phyloP scores from a whole-genome alignment of 371 early-diverging fungal genomes.

The Mucor indicus region DNA sequence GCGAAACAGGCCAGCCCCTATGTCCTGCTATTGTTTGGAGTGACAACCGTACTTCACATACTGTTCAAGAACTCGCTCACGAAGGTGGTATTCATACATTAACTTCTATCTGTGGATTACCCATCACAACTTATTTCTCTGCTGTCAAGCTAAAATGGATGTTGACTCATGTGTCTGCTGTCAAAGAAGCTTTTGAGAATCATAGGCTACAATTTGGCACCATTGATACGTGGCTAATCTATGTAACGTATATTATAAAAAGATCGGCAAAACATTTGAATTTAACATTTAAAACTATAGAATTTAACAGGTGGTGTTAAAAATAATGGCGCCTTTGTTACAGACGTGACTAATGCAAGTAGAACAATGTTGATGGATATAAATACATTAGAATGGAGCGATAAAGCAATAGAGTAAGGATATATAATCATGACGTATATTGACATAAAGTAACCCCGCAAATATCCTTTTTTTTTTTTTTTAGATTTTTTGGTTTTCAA shows the following conservation, averaged over 20 bases:
- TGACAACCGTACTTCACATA: constrained; percentile 80
- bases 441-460: too few relatives aligned
- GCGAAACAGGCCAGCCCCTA: constrained; percentile 76
- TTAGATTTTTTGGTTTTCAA: constrained; percentile 37
- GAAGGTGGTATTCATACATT: constrained; percentile 38
- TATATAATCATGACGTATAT: background rate
- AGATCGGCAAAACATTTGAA: constrained; percentile 36
- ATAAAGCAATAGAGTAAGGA: constrained; percentile 61
- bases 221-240: constrained; percentile 84
- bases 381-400: constrained; percentile 79
- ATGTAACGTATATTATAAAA: constrained; percentile 18
- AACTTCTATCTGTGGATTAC: constrained; percentile 75
- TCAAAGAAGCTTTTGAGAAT: constrained; percentile 47
- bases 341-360: constrained; percentile 95
- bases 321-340: constrained; percentile 65
- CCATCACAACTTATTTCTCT: constrained; percentile 93
- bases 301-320: constrained; percentile 71
- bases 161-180: constrained; percentile 75
- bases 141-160: constrained; percentile 93
- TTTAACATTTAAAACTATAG: constrained; percentile 45
- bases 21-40: constrained; percentile 94
- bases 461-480: background rate
- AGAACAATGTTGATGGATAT: constrained; percentile 95
- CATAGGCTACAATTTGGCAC: constrained; percentile 74
- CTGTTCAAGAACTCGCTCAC: constrained; percentile 60